Evolutionary conservation across 192 early-diverging fungal genomes (phyloP).

Genomic region (Mycoemilia scoparia): DNA sequence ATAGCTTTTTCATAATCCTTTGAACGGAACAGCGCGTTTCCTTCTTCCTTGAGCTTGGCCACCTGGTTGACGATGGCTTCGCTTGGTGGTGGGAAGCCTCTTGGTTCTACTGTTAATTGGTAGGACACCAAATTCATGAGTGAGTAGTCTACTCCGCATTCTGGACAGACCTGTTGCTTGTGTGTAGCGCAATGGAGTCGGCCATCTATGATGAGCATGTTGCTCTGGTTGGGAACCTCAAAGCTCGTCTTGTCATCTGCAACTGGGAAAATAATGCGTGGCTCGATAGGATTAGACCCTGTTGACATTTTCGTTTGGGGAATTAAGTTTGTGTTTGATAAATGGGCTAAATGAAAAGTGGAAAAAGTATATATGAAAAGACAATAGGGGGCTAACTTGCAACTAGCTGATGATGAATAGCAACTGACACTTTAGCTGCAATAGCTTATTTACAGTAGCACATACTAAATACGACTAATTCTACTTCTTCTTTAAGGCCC

Average conservation of each 20-base stretch:
- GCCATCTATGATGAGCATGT: conserved; percentile 16
- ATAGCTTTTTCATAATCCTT: conserved; percentile 74
- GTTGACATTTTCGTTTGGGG: no score
- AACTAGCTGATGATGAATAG: no score
- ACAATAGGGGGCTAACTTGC: no score
- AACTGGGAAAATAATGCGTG: conserved; percentile 21
- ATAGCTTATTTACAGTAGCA: no score
- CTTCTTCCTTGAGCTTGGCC: conserved; percentile 48
- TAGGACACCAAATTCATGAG: conserved; percentile 45
- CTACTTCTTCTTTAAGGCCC: no score
- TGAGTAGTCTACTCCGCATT: conserved; percentile 40
- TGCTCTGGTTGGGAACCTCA: conserved; percentile 4
- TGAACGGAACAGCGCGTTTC: conserved; percentile 70
- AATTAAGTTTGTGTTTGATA: no score
- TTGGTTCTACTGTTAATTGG: conserved; percentile 38
- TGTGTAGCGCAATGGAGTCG: conserved; percentile 45
- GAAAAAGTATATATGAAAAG: no score
- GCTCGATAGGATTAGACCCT: no score
- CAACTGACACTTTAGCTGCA: no score
- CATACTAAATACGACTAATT: no score
- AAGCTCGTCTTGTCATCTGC: conserved; percentile 1
- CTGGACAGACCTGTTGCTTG: conserved; percentile 37
- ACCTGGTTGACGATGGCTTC: conserved; percentile 31
- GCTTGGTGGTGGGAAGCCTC: conserved; percentile 48
- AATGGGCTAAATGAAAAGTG: no score